Evolutionary conservation across 768 basidiomycete species (phyloP).

Genomic region (Lepiota venenata): DNA sequence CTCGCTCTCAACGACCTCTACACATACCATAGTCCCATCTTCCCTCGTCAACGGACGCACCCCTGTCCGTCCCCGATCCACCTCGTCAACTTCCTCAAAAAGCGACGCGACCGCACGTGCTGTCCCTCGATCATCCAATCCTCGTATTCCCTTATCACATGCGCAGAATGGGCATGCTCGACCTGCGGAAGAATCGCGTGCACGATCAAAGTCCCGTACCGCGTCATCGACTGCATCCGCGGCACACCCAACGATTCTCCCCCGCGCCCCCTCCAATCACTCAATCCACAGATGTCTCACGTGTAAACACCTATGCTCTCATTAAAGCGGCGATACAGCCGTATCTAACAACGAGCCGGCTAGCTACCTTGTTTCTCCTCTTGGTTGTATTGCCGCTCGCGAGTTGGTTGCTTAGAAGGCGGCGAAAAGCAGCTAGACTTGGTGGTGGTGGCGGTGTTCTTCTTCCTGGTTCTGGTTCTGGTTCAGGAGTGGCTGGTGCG

Average conservation of each 20-base stretch:
- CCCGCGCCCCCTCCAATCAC: conserved; percentile 16
- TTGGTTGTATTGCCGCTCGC: conserved; percentile 44
- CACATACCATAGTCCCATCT: conserved; percentile 64
- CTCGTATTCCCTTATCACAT: conserved; percentile 12
- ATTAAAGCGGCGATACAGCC: conserved; percentile 46
- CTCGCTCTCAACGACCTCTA: conserved; percentile 68
- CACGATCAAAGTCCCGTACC: conserved; percentile 24
- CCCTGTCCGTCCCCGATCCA: conserved; percentile 20
- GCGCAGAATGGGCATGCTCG: conserved; percentile 15
- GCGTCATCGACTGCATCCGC: conserved; percentile 13
- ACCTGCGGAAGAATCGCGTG: conserved; percentile 12
- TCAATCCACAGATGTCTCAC: conserved; percentile 21
- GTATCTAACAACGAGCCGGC: conserved; percentile 44
- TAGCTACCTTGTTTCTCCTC: conserved; percentile 46
- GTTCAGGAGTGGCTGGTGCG: conserved; percentile 13
- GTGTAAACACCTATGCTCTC: conserved; percentile 33
- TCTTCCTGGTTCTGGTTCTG: conserved; percentile 12
- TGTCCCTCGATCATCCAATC: background rate
- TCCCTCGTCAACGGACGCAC: conserved; percentile 22
- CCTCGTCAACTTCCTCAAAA: conserved; percentile 32
- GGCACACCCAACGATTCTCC: conserved; percentile 18
- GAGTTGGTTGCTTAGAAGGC: conserved; percentile 50
- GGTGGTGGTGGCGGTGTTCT: too few relatives aligned
- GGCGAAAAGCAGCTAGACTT: conserved; percentile 31
- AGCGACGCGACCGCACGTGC: conserved; percentile 26